Base-by-base conservation (phyloP, 2,329 filamentous ascomycete species). In the Phyllosticta paracitricarpa region DNA sequence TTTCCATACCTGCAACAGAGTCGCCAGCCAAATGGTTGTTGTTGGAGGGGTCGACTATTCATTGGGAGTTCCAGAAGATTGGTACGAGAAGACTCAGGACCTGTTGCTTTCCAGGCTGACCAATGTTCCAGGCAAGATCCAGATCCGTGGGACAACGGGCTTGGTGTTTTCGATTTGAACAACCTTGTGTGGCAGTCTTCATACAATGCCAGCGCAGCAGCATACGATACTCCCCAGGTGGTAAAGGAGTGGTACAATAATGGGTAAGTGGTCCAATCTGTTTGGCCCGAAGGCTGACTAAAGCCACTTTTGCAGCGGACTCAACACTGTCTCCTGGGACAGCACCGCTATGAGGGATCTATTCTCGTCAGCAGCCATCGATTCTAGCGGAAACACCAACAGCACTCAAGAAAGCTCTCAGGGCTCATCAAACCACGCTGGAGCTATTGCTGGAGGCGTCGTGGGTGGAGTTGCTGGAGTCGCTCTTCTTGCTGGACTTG, bases 141-240 rank as follows among this genome's bases (percentile, higher is more conserved):
- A 10, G 59, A 54, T n/a, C n/a, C 51, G 35, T 61, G 51, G 48
- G 25, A 19, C 1, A 48, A 61, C 5, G 59, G 59, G 9, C 33
- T 61, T 12, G 54, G 48, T 10, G 25, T 61, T 1, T 53, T 57
- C 48, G 59, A 61, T 19, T 33, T 61, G 26, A 61, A 35, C 6
- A 9, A 35, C 8, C 17, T 61, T 22, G 12, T 7, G 4, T 61
- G 59, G 59, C 54, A 24, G 7, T 17, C 10, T 9, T 19, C 26
- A 9, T 57, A 57, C 22, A 28, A 61, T 22, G 30, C 59, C 22
- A 51, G 35, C 14, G 59, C 59, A 10, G 54, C 48, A 8, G 22
- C n/a, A 12, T 61, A 61, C 48, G 48, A 61, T 6, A 14, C 40
- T 19, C 59, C 59, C 19, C 33, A 61, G 5, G 24, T 30, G 2